Percentiles rank a stretch among this genome's conserved stretches.
phyloP scores from a whole-genome alignment of 1,284 basidiomycete genomes.

The Peniophora sp. region DNA sequence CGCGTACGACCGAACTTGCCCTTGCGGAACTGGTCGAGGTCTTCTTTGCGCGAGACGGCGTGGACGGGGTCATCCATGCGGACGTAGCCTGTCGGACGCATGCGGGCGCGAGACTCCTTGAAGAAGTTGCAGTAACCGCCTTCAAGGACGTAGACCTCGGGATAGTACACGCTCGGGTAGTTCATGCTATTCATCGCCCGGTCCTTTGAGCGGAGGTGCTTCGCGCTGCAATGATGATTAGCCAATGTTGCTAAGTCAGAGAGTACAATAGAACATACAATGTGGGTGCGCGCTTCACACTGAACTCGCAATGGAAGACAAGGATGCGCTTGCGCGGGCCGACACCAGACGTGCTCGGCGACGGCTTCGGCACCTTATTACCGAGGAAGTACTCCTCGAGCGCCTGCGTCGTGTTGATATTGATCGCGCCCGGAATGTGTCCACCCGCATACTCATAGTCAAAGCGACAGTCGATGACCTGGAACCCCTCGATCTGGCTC shows the following conservation, averaged over 20 bases:
- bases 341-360: slow-evolving; percentile 79
- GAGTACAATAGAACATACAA: slow-evolving; percentile 75
- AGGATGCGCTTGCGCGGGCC: slow-evolving; percentile 71
- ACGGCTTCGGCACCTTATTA: slow-evolving; percentile 49
- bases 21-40: slow-evolving; percentile 89
- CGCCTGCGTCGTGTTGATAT: slow-evolving; percentile 78
- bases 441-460: slow-evolving; percentile 95
- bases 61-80: slow-evolving; percentile 92
- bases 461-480: slow-evolving; percentile 95
- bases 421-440: slow-evolving; percentile 88
- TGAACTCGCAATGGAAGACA: slow-evolving; percentile 98
- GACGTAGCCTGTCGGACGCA: slow-evolving; percentile 80
- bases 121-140: slow-evolving; percentile 93
- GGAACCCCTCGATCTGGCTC: slow-evolving; percentile 56
- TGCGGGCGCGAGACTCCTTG: slow-evolving; percentile 57
- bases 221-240: slow-evolving; percentile 55
- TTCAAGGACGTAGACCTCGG: slow-evolving; percentile 94
- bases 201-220: slow-evolving; percentile 87
- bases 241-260: slow-evolving; percentile 9
- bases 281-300: slow-evolving; percentile 89
- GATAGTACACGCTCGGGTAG: slow-evolving; percentile 93
- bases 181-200: slow-evolving; percentile 79
- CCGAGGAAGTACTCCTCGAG: slow-evolving; percentile 80
- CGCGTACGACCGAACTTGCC: slow-evolving; percentile 80
- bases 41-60: slow-evolving; percentile 70